These are phyloP conservation scores for Ascochyta fabae DNA, from an alignment of 2,329 filamentous ascomycete genomes.

Conservation along the genomic window DNA sequence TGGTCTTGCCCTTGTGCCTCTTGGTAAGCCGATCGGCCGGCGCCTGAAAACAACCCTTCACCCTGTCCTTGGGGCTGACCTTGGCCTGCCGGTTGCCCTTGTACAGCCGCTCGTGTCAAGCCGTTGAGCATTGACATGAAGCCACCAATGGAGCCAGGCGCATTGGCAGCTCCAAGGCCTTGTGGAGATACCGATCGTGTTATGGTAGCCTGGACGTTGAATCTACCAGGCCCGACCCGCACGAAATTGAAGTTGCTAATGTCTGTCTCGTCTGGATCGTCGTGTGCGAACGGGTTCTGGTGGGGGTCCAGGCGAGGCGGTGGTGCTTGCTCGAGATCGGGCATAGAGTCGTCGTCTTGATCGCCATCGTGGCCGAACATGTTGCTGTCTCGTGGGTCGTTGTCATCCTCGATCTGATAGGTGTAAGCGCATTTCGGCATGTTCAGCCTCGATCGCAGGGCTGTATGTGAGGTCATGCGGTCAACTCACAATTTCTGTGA, in stretches of 20 bases:
- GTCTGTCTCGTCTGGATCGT: conserved; percentile 58
- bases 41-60: conserved; percentile 22
- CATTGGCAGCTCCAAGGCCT: conserved; percentile 25
- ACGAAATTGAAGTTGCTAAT: conserved; percentile 56
- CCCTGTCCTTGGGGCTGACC: conserved; percentile 25
- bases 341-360: conserved; percentile 40
- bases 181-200: conserved; percentile 40
- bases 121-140: conserved; percentile 57
- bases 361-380: conserved; percentile 37
- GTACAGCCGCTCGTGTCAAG: conserved; percentile 47
- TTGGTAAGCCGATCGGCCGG: conserved; percentile 22
- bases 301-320: conserved; percentile 41
- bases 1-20: conserved; percentile 22
- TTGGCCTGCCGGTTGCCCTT: conserved; percentile 17
- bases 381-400: conserved; percentile 65
- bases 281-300: conserved; percentile 58
- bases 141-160: conserved; percentile 45
- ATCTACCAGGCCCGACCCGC: conserved; percentile 44
- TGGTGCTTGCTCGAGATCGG: conserved; percentile 34
- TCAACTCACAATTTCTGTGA: conserved; percentile 80
- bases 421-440: conserved; percentile 26
- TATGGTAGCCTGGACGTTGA: conserved; percentile 45
- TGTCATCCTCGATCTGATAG: conserved; percentile 58
- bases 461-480: conserved; percentile 15
- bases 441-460: conserved; percentile 2